Evolutionary conservation across 75 land plant genomes (phyloP).

Genomic region (Ceratopteris richardii): DNA sequence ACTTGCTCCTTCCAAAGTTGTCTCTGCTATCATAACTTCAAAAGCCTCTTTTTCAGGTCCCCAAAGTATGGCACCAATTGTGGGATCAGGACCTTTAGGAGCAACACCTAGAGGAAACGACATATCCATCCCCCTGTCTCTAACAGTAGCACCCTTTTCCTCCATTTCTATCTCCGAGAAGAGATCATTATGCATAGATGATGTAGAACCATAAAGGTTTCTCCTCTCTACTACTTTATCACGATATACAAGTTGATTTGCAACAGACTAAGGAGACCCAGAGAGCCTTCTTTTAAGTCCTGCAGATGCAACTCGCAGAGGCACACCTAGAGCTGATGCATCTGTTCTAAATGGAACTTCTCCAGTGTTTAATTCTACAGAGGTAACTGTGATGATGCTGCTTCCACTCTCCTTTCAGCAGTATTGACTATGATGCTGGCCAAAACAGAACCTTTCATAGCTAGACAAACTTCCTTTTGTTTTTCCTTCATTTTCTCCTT

Average conservation of each 20-base stretch:
- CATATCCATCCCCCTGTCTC: conserved; percentile 29
- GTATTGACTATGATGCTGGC: no score
- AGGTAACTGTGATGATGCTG: conserved; percentile 5
- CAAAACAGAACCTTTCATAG: conserved; percentile 60
- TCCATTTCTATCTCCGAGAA: conserved; percentile 24
- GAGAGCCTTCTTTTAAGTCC: conserved; percentile 83
- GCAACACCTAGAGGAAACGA: conserved; percentile 96
- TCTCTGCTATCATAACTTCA: conserved; percentile 82
- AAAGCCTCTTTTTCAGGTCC: conserved; percentile 33
- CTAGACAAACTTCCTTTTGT: conserved; percentile 57
- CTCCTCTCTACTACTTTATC: conserved; percentile 95
- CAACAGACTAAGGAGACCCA: conserved; percentile 65
- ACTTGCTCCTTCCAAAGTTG: conserved; percentile 83
- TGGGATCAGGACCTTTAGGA: conserved; percentile 20
- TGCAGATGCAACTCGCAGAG: conserved; percentile 28
- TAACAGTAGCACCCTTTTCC: conserved; percentile 34
- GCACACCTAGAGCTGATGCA: conserved; percentile 81
- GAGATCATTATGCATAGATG: conserved; percentile 30
- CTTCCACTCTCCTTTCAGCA: neutral
- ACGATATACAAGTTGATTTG: no score
- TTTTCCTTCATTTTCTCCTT: conserved; percentile 63
- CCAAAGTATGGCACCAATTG: conserved; percentile 24
- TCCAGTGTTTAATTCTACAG: conserved; percentile 9
- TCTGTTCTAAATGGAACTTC: conserved; percentile 62
- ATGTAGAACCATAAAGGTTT: conserved; percentile 72